Base-by-base conservation (phyloP, 768 basidiomycete species). In the Russula abietina region DNA sequence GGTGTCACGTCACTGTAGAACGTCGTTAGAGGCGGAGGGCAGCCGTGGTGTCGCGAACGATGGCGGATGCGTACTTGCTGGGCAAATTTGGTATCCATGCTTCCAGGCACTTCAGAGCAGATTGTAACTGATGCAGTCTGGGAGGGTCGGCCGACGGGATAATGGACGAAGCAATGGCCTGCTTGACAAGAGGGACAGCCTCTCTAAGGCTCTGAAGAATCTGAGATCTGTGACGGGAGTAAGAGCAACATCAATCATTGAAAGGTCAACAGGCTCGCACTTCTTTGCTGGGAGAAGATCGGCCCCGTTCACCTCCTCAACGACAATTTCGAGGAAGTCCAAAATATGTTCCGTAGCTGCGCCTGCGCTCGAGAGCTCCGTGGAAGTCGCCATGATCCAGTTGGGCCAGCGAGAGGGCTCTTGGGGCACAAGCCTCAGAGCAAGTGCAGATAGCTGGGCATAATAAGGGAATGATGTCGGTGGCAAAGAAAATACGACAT, bases 271-370 rank as follows among this genome's bases (percentile, higher is more conserved):
- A 28, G 79, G 22, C 11, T 16, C 86, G 73, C 69, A 93, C 91
- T 84, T 89, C 77, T 83, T 83, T 43, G 84, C 68, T 6, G 86
- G 85, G 39, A 91, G 71, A 57, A 96, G 75, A 73, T 93, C 91
- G 11, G 91, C 89, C 28, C 81, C 80, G 24, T 80, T 79, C 8
- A 91, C 79, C 70, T 97, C 93, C 69, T 95, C 91, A 2, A 91
- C 90, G 0, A 85, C 89, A 48, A 95, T 93, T 17, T 85, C 81
- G 43, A 94, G 77, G 71, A 91, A 90, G 65, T 91, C 88, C 46
- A 90, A 81, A 16, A 89, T 73, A 55, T 80, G 72, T 64, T 88
- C 86, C 0, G 81, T 75, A 1, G 83, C 73, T 1, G 84, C 83
- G 14, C 87, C 85, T 7, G 79, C 77, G 14, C 72, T 75, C 0